Evolutionary conservation across 139 green algal genomes (phyloP).

Genomic region (Klebsormidium nitens): DNA sequence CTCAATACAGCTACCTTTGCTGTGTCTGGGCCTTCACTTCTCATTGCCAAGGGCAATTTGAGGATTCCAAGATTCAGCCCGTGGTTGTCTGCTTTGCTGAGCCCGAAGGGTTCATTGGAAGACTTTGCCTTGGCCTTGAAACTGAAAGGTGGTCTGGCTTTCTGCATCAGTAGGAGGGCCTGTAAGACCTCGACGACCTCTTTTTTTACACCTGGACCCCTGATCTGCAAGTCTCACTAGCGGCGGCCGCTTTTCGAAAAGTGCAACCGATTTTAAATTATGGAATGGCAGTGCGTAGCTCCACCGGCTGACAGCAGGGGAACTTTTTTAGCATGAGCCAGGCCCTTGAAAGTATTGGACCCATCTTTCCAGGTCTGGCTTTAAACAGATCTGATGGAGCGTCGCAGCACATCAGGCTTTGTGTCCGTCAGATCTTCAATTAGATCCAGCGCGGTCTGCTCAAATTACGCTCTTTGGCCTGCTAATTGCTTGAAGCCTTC

Average conservation of each 20-base stretch:
- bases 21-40: neutral
- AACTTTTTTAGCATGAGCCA: neutral
- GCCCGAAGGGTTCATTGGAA: too few species aligned
- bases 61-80: neutral
- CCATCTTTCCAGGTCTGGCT: too few species aligned
- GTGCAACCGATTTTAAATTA: neutral
- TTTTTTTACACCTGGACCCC: too few species aligned
- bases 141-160: neutral
- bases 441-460: neutral
- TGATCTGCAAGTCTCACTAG: too few species aligned
- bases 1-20: neutral
- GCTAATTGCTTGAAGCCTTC: neutral
- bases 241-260: too few species aligned
- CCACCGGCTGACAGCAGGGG: neutral
- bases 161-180: neutral
- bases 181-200: neutral
- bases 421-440: neutral
- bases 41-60: neutral
- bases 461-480: neutral
- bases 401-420: neutral
- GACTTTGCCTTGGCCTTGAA: too few species aligned
- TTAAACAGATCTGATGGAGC: neutral
- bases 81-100: too few species aligned
- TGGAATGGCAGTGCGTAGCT: slow-evolving; percentile 32
- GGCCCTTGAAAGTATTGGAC: too few species aligned